These are phyloP conservation scores for Trematosphaeria pertusa DNA, from an alignment of 2,329 filamentous ascomycete genomes.

Conservation along the genomic window DNA sequence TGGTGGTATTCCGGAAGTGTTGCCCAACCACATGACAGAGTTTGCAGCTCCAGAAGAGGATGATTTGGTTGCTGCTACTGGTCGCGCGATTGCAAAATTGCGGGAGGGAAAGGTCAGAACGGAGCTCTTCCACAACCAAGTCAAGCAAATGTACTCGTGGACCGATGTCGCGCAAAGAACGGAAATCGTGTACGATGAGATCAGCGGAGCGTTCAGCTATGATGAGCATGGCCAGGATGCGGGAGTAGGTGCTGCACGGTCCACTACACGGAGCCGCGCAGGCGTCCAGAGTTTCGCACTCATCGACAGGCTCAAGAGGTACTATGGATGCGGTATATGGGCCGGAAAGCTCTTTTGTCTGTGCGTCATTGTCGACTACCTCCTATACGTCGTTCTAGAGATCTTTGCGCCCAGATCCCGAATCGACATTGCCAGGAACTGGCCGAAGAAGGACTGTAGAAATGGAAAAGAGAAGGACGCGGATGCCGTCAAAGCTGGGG, in stretches of 20 bases:
- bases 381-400: slow-evolving; percentile 88
- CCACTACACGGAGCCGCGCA: slow-evolving; percentile 71
- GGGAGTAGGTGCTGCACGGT: slow-evolving; percentile 70
- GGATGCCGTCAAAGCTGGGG: slow-evolving; percentile 15
- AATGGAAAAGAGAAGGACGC: slow-evolving; percentile 21
- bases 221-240: slow-evolving; percentile 87
- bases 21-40: slow-evolving; percentile 95
- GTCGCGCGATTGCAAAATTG: slow-evolving; percentile 84
- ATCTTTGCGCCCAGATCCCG: slow-evolving; percentile 82
- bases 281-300: slow-evolving; percentile 86
- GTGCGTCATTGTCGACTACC: slow-evolving; percentile 91
- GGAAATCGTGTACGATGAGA: slow-evolving; percentile 93
- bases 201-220: slow-evolving; percentile 83
- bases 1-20: slow-evolving; percentile 93
- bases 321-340: slow-evolving; percentile 98
- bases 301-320: slow-evolving; percentile 92
- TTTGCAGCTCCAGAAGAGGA: slow-evolving; percentile 98
- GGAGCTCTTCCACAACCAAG: slow-evolving; percentile 94
- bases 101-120: slow-evolving; percentile 87
- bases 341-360: slow-evolving; percentile 96
- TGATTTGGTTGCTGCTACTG: slow-evolving; percentile 88
- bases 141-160: slow-evolving; percentile 99
- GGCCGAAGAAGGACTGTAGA: slow-evolving; percentile 74
- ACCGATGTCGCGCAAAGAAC: slow-evolving; percentile 92
- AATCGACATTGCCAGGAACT: slow-evolving; percentile 89